These are phyloP conservation scores for Xylaria sp. DNA, from an alignment of 2,329 filamentous ascomycete species.

Conservation along the genomic window DNA sequence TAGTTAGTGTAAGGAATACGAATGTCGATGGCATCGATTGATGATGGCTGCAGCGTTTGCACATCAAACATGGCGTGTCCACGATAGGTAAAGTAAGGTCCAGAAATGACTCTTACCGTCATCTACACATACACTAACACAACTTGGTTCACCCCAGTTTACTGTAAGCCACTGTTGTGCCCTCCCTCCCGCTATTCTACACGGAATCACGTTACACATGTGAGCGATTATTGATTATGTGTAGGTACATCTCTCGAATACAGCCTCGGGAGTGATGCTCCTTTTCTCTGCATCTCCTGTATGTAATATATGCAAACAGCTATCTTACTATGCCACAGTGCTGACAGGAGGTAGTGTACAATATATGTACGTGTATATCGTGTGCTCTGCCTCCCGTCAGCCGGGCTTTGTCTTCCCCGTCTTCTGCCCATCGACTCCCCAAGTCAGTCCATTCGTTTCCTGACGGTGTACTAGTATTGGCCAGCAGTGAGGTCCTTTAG, in stretches of 20 bases:
- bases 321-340: background rate
- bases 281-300: conserved; percentile 4
- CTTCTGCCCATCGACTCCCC: background rate
- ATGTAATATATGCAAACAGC: background rate
- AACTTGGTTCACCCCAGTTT: conserved; percentile 16
- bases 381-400: conserved; percentile 20
- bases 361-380: conserved; percentile 10
- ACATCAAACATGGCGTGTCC: conserved; percentile 32
- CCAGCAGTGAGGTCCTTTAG: conserved; percentile 8
- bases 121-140: background rate
- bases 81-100: background rate
- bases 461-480: conserved; percentile 25
- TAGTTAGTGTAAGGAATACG: background rate
- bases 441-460: background rate
- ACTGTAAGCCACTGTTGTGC: background rate
- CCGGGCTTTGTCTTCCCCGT: conserved; percentile 22
- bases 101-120: conserved; percentile 4
- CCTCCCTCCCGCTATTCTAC: conserved; percentile 4
- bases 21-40: background rate
- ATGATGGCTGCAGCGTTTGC: conserved; percentile 17
- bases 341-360: background rate
- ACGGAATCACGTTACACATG: conserved; percentile 13
- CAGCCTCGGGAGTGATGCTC: background rate
- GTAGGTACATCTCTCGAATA: background rate
- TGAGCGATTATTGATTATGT: conserved; percentile 21